These are phyloP conservation scores for Aspergillus nomiae DNA, from an alignment of 2,329 filamentous ascomycete species.

Conservation along the genomic window DNA sequence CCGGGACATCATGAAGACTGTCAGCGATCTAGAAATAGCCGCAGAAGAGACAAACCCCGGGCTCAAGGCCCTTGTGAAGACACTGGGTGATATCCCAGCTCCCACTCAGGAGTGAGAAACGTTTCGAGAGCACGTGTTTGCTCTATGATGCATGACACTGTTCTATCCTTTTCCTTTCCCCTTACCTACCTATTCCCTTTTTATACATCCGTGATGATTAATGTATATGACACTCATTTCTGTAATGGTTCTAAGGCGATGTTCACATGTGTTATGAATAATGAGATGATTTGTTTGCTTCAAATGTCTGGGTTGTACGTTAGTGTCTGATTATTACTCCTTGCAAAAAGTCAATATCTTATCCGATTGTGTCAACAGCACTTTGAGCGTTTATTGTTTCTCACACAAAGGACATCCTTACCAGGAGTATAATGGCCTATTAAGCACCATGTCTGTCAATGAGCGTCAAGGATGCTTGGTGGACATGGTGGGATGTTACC, in stretches of 20 bases:
- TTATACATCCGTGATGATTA: not conserved
- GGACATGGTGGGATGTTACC: not conserved
- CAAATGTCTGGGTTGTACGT: not conserved
- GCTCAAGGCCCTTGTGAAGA: conserved; percentile 10
- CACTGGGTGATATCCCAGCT: conserved; percentile 12
- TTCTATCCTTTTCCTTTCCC: not conserved
- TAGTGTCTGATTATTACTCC: not conserved
- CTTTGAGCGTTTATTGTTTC: not conserved
- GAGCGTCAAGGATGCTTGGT: not conserved
- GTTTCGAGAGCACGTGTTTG: not conserved
- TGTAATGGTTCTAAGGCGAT: not conserved
- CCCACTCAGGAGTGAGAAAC: conserved; percentile 4
- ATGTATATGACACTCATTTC: conserved; percentile 2
- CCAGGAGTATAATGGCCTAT: not conserved
- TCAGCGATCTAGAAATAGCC: conserved; percentile 10
- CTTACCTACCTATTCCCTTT: not conserved
- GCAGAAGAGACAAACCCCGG: conserved; percentile 13
- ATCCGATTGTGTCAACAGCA: not conserved
- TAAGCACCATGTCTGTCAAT: not conserved
- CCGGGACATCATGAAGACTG: conserved; percentile 8
- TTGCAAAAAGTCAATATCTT: not conserved
- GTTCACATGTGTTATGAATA: not conserved
- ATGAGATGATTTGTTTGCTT: not conserved
- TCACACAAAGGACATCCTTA: not conserved
- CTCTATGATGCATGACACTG: not conserved